Evolutionary conservation across 306 rosid genomes (phyloP).

Genomic region (Cicer pinnatifidum): DNA sequence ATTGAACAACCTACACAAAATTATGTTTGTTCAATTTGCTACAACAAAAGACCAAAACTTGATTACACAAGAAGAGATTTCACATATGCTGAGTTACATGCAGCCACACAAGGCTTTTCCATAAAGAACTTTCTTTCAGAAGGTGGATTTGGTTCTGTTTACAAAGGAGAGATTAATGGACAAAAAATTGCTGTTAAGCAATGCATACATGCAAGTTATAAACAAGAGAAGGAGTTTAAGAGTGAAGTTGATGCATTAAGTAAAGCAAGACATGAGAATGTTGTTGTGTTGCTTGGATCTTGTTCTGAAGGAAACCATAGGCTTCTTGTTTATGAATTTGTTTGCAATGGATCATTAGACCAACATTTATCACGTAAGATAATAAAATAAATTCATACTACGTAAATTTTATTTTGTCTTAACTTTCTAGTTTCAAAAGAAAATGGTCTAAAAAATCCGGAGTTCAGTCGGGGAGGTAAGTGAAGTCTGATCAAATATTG

Average conservation of each 20-base stretch:
- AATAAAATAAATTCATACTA: background rate
- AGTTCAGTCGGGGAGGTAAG: too few relatives aligned
- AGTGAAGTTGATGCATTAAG: slow-evolving; percentile 72
- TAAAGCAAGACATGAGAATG: slow-evolving; percentile 75
- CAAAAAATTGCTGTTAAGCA: slow-evolving; percentile 72
- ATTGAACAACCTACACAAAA: slow-evolving; percentile 39
- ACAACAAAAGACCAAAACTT: slow-evolving; percentile 59
- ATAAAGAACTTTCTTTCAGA: slow-evolving; percentile 59
- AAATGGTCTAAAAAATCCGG: too few relatives aligned
- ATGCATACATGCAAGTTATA: slow-evolving; percentile 57
- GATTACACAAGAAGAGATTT: slow-evolving; percentile 59
- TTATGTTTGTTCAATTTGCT: slow-evolving; percentile 57
- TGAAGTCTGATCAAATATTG: too few relatives aligned
- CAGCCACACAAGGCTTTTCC: slow-evolving; percentile 65
- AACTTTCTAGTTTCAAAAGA: too few relatives aligned
- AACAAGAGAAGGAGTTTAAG: slow-evolving; percentile 71
- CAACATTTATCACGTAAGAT: slow-evolving; percentile 66
- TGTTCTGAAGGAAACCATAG: slow-evolving; percentile 67
- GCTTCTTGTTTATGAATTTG: slow-evolving; percentile 78
- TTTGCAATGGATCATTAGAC: slow-evolving; percentile 80
- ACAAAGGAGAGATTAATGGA: slow-evolving; percentile 56
- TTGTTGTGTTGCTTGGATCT: slow-evolving; percentile 72
- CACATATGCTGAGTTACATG: slow-evolving; percentile 58
- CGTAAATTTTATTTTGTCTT: background rate
- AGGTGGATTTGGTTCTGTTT: slow-evolving; percentile 89